Base-by-base conservation (phyloP, 1,284 basidiomycete species). In the Austroboletus novae-zelandiae region DNA sequence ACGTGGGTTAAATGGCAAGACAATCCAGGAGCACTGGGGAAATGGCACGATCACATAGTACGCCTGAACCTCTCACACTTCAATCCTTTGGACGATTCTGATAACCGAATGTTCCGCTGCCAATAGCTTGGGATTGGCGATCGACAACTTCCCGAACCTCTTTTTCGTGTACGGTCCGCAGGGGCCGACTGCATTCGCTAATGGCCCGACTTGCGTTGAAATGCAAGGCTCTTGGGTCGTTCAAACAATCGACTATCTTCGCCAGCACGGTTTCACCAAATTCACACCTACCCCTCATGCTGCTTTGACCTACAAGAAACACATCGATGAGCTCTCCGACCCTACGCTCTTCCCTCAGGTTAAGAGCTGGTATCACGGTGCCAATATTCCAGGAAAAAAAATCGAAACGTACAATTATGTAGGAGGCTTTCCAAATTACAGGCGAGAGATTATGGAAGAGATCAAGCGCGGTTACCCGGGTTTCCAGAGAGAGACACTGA, bases 61-160 rank as follows among this genome's bases (percentile, higher is more conserved):
- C 31, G 58, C 37, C 5, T 30, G 29, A 23, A 11, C 18, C 17
- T 15, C 20, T 23, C 37, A 13, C 13, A 7, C 6, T 27, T 15
- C n/a, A n/a, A 1, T 5, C 17, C 4, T 20, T 7, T 18, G 17
- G 6, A n/a, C n/a, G n/a, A 13, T 15, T 9, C 37, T 39, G 5
- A 39, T 9, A 20, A 39, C 13, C 9, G 9, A 39, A 20, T 4
- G 4, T 30, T 9, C 11, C 7, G 2, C 10, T 0, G 13, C 20
- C 20, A 4, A 46, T 17, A 40, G 61, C n/a, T 35, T 64, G 1
- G 53, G 59, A 9, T 41, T 62, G 51, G 42, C 59, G 10, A 43
- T 62, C 5, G 57, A 60, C 15, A 57, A 60, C 18, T 59, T 64
- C 34, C 61, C 49, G 11, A 60, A 62, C 42, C 30, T 61, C 0